Conservation (phyloP, 345 rosid species). For the Murraya koenigii region DNA sequence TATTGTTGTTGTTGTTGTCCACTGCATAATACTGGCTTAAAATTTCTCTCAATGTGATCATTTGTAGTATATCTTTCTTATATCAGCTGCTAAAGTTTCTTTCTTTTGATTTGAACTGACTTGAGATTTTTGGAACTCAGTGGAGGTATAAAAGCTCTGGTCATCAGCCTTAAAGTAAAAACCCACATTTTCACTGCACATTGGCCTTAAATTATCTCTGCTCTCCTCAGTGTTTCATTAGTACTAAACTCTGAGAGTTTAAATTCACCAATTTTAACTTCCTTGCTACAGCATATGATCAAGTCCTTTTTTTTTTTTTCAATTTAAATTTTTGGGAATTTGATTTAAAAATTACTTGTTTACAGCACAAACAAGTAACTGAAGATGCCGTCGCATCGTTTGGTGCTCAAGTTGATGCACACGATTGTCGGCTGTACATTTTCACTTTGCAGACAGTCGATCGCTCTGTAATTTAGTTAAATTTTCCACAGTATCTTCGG, state of each 20-base stretch:
- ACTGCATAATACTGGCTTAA: background rate
- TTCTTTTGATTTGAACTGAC: background rate
- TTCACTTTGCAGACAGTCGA: slow-evolving; percentile 50
- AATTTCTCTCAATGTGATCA: background rate
- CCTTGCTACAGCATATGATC: background rate
- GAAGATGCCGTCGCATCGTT: slow-evolving; percentile 56
- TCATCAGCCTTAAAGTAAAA: background rate
- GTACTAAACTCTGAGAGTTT: background rate
- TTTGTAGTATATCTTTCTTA: background rate
- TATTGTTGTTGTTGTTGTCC: background rate
- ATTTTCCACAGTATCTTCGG: background rate
- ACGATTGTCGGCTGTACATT: slow-evolving; percentile 64
- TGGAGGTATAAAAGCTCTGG: background rate
- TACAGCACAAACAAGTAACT: slow-evolving; percentile 54
- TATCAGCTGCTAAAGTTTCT: background rate
- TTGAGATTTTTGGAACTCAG: background rate
- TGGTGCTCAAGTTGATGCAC: slow-evolving; percentile 57
- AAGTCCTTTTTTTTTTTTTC: background rate
- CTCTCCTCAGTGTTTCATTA: background rate
- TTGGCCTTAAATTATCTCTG: background rate
- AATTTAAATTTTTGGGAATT: background rate
- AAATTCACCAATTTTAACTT: background rate
- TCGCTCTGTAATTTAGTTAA: slow-evolving; percentile 32
- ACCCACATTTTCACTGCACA: background rate
- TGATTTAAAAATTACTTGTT: background rate